Conservation (phyloP, 352 stramenopile species). For the Pythium biforme region DNA sequence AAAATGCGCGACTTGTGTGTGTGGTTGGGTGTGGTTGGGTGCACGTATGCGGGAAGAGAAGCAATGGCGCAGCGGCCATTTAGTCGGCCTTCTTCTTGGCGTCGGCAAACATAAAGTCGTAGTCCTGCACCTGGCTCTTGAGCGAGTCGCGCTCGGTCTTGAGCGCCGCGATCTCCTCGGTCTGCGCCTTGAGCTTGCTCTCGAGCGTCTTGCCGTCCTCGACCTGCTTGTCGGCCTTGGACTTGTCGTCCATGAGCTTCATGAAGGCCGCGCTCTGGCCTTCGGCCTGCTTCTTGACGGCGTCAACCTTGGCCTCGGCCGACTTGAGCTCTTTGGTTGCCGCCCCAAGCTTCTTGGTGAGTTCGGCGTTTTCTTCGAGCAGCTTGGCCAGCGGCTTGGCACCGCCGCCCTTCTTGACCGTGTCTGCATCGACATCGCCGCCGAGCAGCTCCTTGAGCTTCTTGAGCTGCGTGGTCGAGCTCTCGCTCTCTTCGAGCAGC, state of each 20-base stretch:
- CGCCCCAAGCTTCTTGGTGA: slow-evolving; percentile 42
- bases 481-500: slow-evolving; percentile 70
- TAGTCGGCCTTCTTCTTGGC: slow-evolving; percentile 87
- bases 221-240: slow-evolving; percentile 47
- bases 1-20: no score
- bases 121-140: slow-evolving; percentile 83
- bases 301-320: slow-evolving; percentile 45
- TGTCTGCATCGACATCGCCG: slow-evolving; percentile 26
- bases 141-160: slow-evolving; percentile 65
- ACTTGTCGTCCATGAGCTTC: slow-evolving; percentile 84
- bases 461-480: slow-evolving; percentile 56
- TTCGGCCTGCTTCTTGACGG: slow-evolving; percentile 78
- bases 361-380: slow-evolving; percentile 58
- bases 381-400: slow-evolving; percentile 54
- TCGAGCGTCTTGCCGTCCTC: slow-evolving; percentile 42
- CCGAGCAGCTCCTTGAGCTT: slow-evolving; percentile 63
- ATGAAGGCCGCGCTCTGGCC: slow-evolving; percentile 75
- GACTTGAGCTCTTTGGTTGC: slow-evolving; percentile 41
- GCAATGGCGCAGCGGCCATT: no score
- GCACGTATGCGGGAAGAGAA: no score
- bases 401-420: slow-evolving; percentile 32
- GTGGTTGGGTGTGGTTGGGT: no score
- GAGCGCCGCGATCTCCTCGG: slow-evolving; percentile 46
- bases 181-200: slow-evolving; percentile 42
- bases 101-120: slow-evolving; percentile 89